Evolutionary conservation across 1,139 yeast genomes (phyloP).

Genomic region (Blastobotrys ciferrii): DNA sequence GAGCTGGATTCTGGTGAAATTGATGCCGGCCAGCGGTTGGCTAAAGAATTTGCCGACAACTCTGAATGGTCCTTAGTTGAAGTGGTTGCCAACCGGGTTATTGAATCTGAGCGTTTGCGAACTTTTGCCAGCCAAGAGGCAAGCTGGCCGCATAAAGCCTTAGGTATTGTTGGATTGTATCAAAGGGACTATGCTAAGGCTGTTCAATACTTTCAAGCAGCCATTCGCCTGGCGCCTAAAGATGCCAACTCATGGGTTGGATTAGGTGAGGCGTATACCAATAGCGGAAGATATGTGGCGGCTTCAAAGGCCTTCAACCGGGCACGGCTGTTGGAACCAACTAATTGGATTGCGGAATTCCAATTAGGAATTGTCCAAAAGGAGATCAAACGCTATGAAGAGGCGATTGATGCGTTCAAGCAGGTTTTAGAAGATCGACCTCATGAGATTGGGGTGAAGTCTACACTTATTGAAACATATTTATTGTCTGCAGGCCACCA

Average conservation of each 20-base stretch:
- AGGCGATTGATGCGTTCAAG: slow-evolving; percentile 44
- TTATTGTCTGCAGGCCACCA: slow-evolving; percentile 54
- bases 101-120: slow-evolving; percentile 60
- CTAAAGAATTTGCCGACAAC: slow-evolving; percentile 59
- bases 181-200: slow-evolving; percentile 74
- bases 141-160: slow-evolving; percentile 83
- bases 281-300: slow-evolving; percentile 84
- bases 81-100: slow-evolving; percentile 55
- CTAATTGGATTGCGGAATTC: slow-evolving; percentile 61
- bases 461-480: slow-evolving; percentile 57
- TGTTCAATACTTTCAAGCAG: slow-evolving; percentile 83
- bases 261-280: slow-evolving; percentile 85
- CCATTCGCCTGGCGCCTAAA: slow-evolving; percentile 62
- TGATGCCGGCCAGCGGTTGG: slow-evolving; percentile 69
- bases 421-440: slow-evolving; percentile 47
- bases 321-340: slow-evolving; percentile 53
- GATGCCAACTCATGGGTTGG: slow-evolving; percentile 90
- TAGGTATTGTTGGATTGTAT: slow-evolving; percentile 78
- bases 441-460: slow-evolving; percentile 54
- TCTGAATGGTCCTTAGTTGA: slow-evolving; percentile 88
- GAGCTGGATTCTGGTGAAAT: slow-evolving; percentile 79
- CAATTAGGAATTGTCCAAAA: slow-evolving; percentile 63
- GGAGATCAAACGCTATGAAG: slow-evolving; percentile 50
- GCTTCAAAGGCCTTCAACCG: slow-evolving; percentile 77
- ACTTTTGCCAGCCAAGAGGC: slow-evolving; percentile 31